Base-by-base conservation (phyloP, 345 rosid species). In the Noccaea caerulescens region DNA sequence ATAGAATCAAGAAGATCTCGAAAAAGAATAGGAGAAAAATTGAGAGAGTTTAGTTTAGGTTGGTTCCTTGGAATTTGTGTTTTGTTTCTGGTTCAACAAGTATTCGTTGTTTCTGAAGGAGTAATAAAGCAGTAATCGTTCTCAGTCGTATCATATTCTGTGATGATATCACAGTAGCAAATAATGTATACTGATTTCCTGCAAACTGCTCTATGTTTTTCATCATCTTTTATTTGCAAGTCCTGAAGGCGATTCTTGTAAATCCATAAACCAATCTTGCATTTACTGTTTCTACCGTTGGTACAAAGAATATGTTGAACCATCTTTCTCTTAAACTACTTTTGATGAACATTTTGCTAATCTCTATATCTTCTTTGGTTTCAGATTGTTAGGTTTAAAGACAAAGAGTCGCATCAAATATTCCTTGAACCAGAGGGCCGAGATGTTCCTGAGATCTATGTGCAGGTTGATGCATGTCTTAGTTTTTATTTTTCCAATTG, bases 351-450 rank as follows among this genome's bases (percentile, higher is more conserved):
- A n/a, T 51, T 53, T 46, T 38, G 25, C 25, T 0, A 37, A 5
- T 56, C 27, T 12, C 10, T 63, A 4, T 70, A 63, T 33, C 37
- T 57, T 49, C 8, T 58, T 44, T 61, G 13, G 45, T 72, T 64
- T 60, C 61, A 90, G 98, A 86, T 93, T 79, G 98, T 93, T 73
- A 89, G 98, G 79, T 93, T 93, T 84, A 77, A 87, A 69, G 97
- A 91, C 79, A 91, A 93, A 75, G 98, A 93, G 77, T 93, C 97
- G 54, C 98, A 93, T 89, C 98, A 93, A 72, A 91, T 93, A 80
- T 93, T 93, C 78, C 97, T 93, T 7, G 98, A 93, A 80, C 98
- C 98, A 56, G 98, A 93, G 77, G 98, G 98, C 51, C 89, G 97
- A 63, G 85, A 77, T 73, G 97, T 91, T 72, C 98, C 94, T 10